These are phyloP conservation scores for Aspergillus mulundensis DNA, from an alignment of 495 filamentous ascomycete species.

Conservation along the genomic window DNA sequence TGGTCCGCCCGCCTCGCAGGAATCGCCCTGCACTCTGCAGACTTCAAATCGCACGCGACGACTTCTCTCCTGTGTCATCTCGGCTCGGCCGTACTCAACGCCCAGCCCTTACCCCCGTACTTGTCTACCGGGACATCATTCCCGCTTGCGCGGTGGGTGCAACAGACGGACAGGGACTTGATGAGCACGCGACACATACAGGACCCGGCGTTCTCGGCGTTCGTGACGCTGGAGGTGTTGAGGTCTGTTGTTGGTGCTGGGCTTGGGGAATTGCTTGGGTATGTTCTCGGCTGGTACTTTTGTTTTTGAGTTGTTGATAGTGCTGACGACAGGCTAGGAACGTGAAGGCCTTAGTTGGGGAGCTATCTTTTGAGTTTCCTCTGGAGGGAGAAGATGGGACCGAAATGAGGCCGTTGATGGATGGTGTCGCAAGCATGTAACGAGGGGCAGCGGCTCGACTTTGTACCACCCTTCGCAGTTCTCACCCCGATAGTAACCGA, in stretches of 20 bases:
- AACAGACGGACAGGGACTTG: constrained; percentile 49
- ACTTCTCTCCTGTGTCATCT: constrained; percentile 63
- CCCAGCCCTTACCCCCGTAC: constrained; percentile 50
- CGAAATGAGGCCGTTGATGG: not conserved
- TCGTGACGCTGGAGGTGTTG: constrained; percentile 68
- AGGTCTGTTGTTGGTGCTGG: constrained; percentile 62
- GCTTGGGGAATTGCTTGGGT: constrained; percentile 52
- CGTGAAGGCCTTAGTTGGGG: constrained; percentile 65
- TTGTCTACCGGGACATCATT: constrained; percentile 54
- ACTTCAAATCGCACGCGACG: constrained; percentile 58
- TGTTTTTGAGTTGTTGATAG: not conserved
- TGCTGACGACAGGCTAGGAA: constrained; percentile 29
- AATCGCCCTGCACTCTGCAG: constrained; percentile 29
- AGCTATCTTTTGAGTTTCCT: constrained; percentile 66
- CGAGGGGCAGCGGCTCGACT: too few species aligned
- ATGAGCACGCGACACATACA: constrained; percentile 60
- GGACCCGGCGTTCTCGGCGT: constrained; percentile 69
- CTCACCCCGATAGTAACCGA: too few species aligned
- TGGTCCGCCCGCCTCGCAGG: constrained; percentile 28
- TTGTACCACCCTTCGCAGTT: too few species aligned
- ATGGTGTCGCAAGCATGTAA: not conserved
- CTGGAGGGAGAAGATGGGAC: not conserved
- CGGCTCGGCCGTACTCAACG: constrained; percentile 57
- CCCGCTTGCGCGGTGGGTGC: constrained; percentile 49
- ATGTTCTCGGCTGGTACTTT: constrained; percentile 3